phyloP scores from a whole-genome alignment of 2,329 filamentous ascomycete species.

The Aureobasidium sp. region DNA sequence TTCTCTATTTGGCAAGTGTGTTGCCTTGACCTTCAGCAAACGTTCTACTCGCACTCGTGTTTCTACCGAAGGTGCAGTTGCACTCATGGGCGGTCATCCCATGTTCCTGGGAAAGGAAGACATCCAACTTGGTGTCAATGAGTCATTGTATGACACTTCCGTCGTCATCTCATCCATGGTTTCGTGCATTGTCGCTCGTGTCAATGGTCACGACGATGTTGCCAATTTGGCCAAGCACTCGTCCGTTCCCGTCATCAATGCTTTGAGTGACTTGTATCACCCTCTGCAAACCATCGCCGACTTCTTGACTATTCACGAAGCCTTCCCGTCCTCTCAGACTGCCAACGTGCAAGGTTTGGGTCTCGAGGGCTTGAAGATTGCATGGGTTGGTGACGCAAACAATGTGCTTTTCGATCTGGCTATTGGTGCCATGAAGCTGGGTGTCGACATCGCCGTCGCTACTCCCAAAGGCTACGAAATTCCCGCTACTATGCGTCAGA shows the following conservation, averaged over 20 bases:
- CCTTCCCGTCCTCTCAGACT: constrained; percentile 44
- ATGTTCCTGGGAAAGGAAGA: constrained; percentile 97
- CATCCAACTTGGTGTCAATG: constrained; percentile 94
- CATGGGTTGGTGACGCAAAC: constrained; percentile 95
- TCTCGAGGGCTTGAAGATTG: constrained; percentile 77
- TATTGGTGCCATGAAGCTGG: constrained; percentile 79
- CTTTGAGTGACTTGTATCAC: constrained; percentile 81
- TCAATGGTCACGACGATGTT: constrained; percentile 46
- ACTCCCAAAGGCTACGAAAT: constrained; percentile 82
- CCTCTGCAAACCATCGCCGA: constrained; percentile 93
- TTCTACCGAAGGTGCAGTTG: constrained; percentile 84
- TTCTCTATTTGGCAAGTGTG: constrained; percentile 65
- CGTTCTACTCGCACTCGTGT: constrained; percentile 88
- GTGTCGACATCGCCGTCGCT: constrained; percentile 78
- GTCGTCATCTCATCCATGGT: constrained; percentile 78
- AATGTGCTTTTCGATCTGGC: constrained; percentile 94
- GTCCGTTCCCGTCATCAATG: constrained; percentile 45
- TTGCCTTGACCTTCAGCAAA: constrained; percentile 97
- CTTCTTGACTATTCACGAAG: constrained; percentile 82
- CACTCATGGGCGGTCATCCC: constrained; percentile 81
- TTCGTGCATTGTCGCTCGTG: constrained; percentile 43
- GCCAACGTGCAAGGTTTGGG: constrained; percentile 50
- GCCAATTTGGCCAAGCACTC: constrained; percentile 43
- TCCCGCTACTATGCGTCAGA: constrained; percentile 61
- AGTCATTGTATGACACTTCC: constrained; percentile 88